phyloP scores from a whole-genome alignment of 2,329 filamentous ascomycete species.

The Aspergillus niger region DNA sequence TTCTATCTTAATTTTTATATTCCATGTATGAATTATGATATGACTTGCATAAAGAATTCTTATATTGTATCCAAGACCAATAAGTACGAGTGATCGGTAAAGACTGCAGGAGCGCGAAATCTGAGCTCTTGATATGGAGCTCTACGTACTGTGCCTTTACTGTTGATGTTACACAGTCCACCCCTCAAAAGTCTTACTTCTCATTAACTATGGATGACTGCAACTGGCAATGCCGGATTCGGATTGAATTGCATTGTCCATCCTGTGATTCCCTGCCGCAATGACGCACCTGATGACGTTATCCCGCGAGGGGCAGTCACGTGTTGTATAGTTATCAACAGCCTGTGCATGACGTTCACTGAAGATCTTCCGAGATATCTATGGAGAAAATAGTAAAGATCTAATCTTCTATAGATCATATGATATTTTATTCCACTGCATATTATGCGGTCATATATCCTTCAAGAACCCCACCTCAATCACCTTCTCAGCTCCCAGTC shows the following conservation, averaged over 20 bases:
- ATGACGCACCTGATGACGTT: slow-evolving; percentile 8
- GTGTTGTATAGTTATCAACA: background rate
- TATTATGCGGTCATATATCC: slow-evolving; percentile 19
- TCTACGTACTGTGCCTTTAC: no score
- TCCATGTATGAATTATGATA: no score
- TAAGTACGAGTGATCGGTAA: no score
- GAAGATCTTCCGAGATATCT: background rate
- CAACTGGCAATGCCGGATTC: no score
- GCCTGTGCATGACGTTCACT: background rate
- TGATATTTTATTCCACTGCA: background rate
- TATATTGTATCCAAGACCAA: no score
- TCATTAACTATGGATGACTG: no score
- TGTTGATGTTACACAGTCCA: no score
- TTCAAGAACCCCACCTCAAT: slow-evolving; percentile 48
- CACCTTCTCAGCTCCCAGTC: slow-evolving; percentile 39
- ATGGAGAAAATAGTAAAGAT: background rate
- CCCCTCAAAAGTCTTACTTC: no score
- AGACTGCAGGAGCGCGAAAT: no score
- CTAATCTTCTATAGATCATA: background rate
- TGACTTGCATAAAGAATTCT: no score
- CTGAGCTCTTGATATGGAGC: no score
- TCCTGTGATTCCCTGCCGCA: background rate
- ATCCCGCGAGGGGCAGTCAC: slow-evolving; percentile 3
- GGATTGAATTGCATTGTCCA: background rate
- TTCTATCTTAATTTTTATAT: no score